These are phyloP conservation scores for Rhodotorula sp. DNA, from an alignment of 1,284 basidiomycete genomes.

Conservation along the genomic window DNA sequence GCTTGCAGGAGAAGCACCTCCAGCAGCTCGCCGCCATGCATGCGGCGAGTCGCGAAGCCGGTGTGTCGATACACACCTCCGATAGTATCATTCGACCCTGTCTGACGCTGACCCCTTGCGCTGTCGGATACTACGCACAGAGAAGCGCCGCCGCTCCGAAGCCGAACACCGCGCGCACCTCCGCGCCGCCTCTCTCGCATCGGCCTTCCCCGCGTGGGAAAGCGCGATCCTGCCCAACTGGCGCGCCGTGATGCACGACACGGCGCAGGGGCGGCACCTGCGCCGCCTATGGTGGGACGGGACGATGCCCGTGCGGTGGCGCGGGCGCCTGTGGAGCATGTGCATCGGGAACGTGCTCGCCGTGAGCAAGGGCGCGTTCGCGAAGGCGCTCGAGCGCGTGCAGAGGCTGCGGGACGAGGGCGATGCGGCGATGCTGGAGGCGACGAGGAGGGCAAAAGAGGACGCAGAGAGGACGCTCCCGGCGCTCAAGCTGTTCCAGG, in stretches of 20 bases:
- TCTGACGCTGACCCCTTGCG: neutral
- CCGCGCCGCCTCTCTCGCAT: slow-evolving; percentile 56
- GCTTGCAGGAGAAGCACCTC: slow-evolving; percentile 42
- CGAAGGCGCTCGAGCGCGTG: slow-evolving; percentile 56
- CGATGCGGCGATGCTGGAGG: slow-evolving; percentile 51
- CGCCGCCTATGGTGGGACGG: slow-evolving; percentile 89
- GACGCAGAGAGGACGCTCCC: slow-evolving; percentile 83
- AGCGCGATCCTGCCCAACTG: slow-evolving; percentile 78
- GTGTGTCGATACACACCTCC: neutral
- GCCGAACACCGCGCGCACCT: slow-evolving; percentile 1
- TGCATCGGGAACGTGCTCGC: slow-evolving; percentile 87
- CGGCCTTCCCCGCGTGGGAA: slow-evolving; percentile 73
- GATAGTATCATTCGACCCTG: neutral
- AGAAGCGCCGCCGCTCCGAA: slow-evolving; percentile 17
- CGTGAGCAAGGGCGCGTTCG: slow-evolving; percentile 79
- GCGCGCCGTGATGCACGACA: slow-evolving; percentile 64
- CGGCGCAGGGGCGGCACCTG: slow-evolving; percentile 57
- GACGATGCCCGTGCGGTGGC: slow-evolving; percentile 73
- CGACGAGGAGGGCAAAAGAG: slow-evolving; percentile 62
- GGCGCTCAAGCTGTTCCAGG: slow-evolving; percentile 80
- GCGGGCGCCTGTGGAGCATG: slow-evolving; percentile 82
- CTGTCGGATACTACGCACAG: slow-evolving; percentile 14
- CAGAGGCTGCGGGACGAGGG: slow-evolving; percentile 55
- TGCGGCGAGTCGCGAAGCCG: slow-evolving; percentile 40
- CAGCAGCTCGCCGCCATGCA: slow-evolving; percentile 43